phyloP scores from a whole-genome alignment of 768 basidiomycete genomes.

The Rhizopogon rudus region DNA sequence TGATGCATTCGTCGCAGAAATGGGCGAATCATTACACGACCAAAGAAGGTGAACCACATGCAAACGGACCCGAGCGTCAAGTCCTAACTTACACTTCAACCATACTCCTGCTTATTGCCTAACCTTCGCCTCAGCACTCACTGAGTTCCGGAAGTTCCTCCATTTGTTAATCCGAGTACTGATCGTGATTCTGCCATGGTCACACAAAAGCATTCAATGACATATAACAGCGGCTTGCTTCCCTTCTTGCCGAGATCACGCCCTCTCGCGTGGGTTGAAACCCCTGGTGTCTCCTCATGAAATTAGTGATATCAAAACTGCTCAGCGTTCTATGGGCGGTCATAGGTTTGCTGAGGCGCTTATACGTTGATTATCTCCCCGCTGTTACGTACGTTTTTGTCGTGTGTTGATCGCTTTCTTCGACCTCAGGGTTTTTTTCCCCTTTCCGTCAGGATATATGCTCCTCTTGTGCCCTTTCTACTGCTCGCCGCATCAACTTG shows the following conservation, averaged over 20 bases:
- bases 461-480: conserved; percentile 34
- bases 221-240: conserved; percentile 45
- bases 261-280: conserved; percentile 66
- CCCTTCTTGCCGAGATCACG: conserved; percentile 67
- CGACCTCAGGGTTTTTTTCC: conserved; percentile 30
- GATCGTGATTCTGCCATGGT: neutral
- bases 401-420: conserved; percentile 29
- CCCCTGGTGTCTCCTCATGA: conserved; percentile 46
- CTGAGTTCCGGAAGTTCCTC: conserved; percentile 45
- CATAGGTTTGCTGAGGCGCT: conserved; percentile 66
- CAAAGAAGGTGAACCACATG: conserved; percentile 55
- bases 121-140: conserved; percentile 68
- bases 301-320: conserved; percentile 56
- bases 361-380: conserved; percentile 64
- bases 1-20: conserved; percentile 34
- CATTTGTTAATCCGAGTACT: neutral
- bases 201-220: conserved; percentile 47
- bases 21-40: conserved; percentile 60
- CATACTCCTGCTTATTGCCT: conserved; percentile 67
- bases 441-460: conserved; percentile 38
- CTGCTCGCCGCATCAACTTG: conserved; percentile 24
- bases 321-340: conserved; percentile 69
- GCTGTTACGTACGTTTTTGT: conserved; percentile 48
- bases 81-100: conserved; percentile 70
- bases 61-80: conserved; percentile 56